Percentiles rank a stretch among this genome's conserved stretches.
These are phyloP conservation scores for Metarhizium sp. DNA, from an alignment of 2,329 filamentous ascomycete species.

Conservation along the genomic window DNA sequence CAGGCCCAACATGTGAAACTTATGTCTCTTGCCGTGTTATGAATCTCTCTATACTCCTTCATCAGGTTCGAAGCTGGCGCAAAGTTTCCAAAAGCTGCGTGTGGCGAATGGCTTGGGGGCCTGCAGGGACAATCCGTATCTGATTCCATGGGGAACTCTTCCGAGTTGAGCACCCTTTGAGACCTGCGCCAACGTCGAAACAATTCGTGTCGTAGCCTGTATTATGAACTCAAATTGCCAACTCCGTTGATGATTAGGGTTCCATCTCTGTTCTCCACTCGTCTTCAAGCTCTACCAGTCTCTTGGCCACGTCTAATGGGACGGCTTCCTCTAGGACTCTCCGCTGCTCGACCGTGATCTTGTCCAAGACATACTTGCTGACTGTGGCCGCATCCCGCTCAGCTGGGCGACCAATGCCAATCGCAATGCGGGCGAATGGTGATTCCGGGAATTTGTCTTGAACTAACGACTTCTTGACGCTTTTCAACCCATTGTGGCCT, in stretches of 20 bases:
- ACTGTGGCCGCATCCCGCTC: slow-evolving; percentile 60
- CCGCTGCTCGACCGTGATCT: slow-evolving; percentile 48
- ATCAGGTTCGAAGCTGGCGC: neutral
- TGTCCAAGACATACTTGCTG: slow-evolving; percentile 65
- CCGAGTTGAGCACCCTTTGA: neutral
- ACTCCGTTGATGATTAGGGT: neutral
- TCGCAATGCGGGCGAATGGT: slow-evolving; percentile 52
- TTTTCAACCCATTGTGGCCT: slow-evolving; percentile 70
- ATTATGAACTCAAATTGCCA: neutral
- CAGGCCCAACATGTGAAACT: too few relatives aligned
- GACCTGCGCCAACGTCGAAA: neutral
- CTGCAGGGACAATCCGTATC: neutral
- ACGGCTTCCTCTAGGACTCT: slow-evolving; percentile 40
- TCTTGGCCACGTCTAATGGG: slow-evolving; percentile 40
- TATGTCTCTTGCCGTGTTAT: too few relatives aligned
- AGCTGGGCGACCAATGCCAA: slow-evolving; percentile 80
- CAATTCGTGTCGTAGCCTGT: neutral
- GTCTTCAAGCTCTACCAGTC: slow-evolving; percentile 36
- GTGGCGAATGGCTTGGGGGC: neutral
- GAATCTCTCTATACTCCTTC: too few relatives aligned
- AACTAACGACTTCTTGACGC: slow-evolving; percentile 43
- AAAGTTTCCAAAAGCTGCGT: neutral
- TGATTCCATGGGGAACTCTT: neutral
- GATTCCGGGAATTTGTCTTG: slow-evolving; percentile 29
- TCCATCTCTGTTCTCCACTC: slow-evolving; percentile 23